A percentile compares a stretch with the other conserved stretches of the same genome.
Evolutionary conservation across 805 yeast species (phyloP).

Genomic region (Candida argentea): DNA sequence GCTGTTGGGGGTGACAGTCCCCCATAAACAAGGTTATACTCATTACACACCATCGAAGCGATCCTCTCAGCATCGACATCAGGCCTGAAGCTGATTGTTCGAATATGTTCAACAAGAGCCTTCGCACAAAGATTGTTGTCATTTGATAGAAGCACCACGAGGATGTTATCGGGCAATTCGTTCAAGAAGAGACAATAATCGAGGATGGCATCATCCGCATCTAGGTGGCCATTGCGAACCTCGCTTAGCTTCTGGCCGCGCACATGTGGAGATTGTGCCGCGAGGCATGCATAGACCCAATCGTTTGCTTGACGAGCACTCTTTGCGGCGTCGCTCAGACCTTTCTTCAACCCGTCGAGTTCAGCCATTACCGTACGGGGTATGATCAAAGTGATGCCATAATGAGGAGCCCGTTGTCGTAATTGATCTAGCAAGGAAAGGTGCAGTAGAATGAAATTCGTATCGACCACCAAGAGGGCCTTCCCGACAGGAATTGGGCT

Average conservation of each 20-base stretch:
- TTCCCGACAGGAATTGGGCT: too few species aligned
- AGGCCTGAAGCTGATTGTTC: slow-evolving; percentile 49
- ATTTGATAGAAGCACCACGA: slow-evolving; percentile 62
- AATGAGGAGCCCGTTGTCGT: slow-evolving; percentile 25
- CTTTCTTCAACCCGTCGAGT: slow-evolving; percentile 68
- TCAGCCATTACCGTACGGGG: slow-evolving; percentile 68
- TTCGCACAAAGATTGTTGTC: slow-evolving; percentile 77
- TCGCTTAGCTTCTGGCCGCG: slow-evolving; percentile 58
- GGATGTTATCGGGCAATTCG: slow-evolving; percentile 17
- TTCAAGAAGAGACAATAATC: slow-evolving; percentile 72
- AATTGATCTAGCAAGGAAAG: slow-evolving; percentile 48
- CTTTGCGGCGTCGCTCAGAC: slow-evolving; percentile 6
- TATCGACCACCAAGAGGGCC: slow-evolving; percentile 63
- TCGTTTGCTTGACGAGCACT: slow-evolving; percentile 62
- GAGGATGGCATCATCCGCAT: slow-evolving; percentile 72
- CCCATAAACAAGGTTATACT: slow-evolving; percentile 12
- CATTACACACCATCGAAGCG: slow-evolving; percentile 28
- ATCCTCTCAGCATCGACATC: slow-evolving; percentile 37
- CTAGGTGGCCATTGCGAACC: slow-evolving; percentile 31
- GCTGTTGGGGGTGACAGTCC: slow-evolving; percentile 10
- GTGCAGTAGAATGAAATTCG: slow-evolving; percentile 73
- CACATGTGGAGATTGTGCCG: slow-evolving; percentile 39
- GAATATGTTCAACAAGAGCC: slow-evolving; percentile 56
- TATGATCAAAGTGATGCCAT: slow-evolving; percentile 44
- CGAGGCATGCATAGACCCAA: slow-evolving; percentile 62